Percentiles rank a stretch among this genome's conserved stretches.
These are phyloP conservation scores for Paecilomyces dactylethromorphus DNA, from an alignment of 2,329 filamentous ascomycete genomes.

Conservation along the genomic window DNA sequence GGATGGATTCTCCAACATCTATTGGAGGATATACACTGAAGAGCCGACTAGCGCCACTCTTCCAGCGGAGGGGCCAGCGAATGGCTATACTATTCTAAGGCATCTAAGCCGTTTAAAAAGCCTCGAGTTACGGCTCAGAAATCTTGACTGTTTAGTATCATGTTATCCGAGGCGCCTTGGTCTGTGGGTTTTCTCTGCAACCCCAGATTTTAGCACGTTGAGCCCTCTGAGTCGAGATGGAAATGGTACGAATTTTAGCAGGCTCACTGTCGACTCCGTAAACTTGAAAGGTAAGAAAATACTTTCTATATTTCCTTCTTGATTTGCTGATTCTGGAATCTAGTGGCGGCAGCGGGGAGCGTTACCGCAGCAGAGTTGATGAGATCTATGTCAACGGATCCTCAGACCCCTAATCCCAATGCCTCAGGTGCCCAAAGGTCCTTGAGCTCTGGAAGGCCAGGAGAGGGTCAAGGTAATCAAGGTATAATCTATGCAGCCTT, in stretches of 20 bases:
- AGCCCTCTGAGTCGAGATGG: slow-evolving; percentile 18
- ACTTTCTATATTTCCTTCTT: background rate
- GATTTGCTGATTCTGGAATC: slow-evolving; percentile 2
- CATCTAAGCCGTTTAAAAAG: slow-evolving; percentile 34
- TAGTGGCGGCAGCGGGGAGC: slow-evolving; percentile 30
- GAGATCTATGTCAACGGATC: slow-evolving; percentile 27
- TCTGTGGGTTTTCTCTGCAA: slow-evolving; percentile 35
- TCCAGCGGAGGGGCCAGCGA: slow-evolving; percentile 24
- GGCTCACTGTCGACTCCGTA: slow-evolving; percentile 23
- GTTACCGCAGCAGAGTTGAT: slow-evolving; percentile 27
- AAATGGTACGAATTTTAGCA: slow-evolving; percentile 17
- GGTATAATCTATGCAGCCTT: slow-evolving; percentile 34
- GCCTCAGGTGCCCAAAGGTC: slow-evolving; percentile 17
- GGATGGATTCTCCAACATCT: slow-evolving; percentile 37
- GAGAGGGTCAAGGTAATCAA: slow-evolving; percentile 24
- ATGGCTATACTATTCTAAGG: slow-evolving; percentile 30
- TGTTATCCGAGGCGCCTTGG: slow-evolving; percentile 30
- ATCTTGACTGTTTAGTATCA: slow-evolving; percentile 30
- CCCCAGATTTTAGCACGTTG: slow-evolving; percentile 30
- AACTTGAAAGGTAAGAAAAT: slow-evolving; percentile 24
- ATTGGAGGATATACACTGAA: slow-evolving; percentile 38
- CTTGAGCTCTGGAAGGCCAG: slow-evolving; percentile 18
- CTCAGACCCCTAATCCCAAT: slow-evolving; percentile 13
- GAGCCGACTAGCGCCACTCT: slow-evolving; percentile 23
- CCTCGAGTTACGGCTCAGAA: slow-evolving; percentile 29